A percentile compares a stretch with the other conserved stretches of the same genome.
Conservation (phyloP, 108 stramenopile species). For the Asterionellopsis glacialis region DNA sequence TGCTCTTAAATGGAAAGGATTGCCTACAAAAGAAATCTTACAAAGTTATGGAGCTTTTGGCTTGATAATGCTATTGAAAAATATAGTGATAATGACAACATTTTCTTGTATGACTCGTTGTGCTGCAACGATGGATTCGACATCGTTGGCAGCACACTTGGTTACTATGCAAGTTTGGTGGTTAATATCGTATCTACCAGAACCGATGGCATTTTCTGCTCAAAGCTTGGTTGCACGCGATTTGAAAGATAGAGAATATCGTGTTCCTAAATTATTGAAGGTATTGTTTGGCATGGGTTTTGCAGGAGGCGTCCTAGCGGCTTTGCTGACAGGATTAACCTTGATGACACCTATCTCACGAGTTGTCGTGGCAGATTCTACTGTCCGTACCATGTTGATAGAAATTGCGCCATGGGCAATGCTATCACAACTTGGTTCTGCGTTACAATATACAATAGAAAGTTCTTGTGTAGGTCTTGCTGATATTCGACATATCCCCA, state of each 20-base stretch:
- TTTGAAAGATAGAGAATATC: constrained; percentile 14
- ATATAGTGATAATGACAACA: constrained; percentile 13
- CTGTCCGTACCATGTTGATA: constrained; percentile 18
- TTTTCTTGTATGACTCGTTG: constrained; percentile 28
- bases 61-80: constrained; percentile 13
- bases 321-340: constrained; percentile 10
- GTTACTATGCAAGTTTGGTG: constrained; percentile 35
- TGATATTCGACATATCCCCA: no score
- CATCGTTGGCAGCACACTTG: constrained; percentile 44
- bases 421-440: constrained; percentile 10
- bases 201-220: constrained; percentile 23
- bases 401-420: constrained; percentile 19
- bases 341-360: constrained; percentile 16
- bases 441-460: no score
- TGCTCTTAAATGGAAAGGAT: constrained; percentile 19
- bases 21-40: constrained; percentile 18
- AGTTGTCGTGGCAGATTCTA: constrained; percentile 24
- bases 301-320: constrained; percentile 11
- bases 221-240: constrained; percentile 30
- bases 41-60: constrained; percentile 27
- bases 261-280: constrained; percentile 23
- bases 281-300: constrained; percentile 18
- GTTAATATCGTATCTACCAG: constrained; percentile 24
- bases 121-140: constrained; percentile 26
- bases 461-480: no score